phyloP scores from a whole-genome alignment of 768 basidiomycete species.

The Russula abietina region DNA sequence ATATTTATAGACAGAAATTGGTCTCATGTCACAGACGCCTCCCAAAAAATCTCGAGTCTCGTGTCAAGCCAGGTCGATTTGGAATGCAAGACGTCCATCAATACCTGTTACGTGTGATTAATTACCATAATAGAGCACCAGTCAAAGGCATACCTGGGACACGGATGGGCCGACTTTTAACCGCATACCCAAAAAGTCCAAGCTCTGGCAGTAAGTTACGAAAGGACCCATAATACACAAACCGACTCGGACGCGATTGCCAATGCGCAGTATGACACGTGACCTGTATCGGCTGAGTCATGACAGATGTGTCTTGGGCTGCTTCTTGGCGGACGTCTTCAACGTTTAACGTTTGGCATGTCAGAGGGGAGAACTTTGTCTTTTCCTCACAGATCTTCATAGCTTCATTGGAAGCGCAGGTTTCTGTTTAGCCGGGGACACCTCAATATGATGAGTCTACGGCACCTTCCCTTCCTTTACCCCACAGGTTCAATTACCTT shows the following conservation, averaged over 20 bases:
- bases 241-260: background rate
- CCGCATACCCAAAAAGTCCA: background rate
- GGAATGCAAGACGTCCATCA: background rate
- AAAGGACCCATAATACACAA: background rate
- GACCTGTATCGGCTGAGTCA: too few relatives aligned
- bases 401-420: background rate
- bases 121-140: background rate
- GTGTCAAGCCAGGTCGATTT: background rate
- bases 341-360: background rate
- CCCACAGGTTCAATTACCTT: too few relatives aligned
- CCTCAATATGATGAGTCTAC: background rate
- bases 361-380: background rate
- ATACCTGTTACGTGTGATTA: constrained; percentile 1
- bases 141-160: background rate
- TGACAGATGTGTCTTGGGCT: too few relatives aligned
- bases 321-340: too few relatives aligned
- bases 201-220: background rate
- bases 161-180: background rate
- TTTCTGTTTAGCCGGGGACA: background rate
- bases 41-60: background rate
- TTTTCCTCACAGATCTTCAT: background rate
- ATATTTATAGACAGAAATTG: background rate
- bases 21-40: background rate
- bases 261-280: too few relatives aligned
- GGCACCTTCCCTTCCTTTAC: background rate